Base-by-base conservation (phyloP, 192 early-diverging fungal species). In the Chytriomyces confervae region DNA sequence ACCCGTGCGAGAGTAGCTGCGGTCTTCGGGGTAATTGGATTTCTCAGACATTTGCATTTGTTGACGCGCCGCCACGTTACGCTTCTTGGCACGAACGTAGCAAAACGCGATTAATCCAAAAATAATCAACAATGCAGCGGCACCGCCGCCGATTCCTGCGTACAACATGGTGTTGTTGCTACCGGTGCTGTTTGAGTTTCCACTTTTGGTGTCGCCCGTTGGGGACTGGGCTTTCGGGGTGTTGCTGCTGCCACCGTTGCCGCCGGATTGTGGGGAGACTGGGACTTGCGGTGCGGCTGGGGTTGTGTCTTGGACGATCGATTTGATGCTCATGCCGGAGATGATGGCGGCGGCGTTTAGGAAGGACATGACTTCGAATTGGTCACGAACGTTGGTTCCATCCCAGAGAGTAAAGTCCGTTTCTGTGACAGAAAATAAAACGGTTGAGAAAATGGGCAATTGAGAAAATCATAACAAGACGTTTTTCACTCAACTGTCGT, bases 341-440 rank as follows among this genome's bases (percentile, higher is more conserved):
- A 29, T 29, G 27, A 18, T 11, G 27, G 29, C 63, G 9, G 27
- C 20, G 11, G 66, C 50, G 51, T 50, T 77, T 20, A 77, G 43
- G 6, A 77, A 11, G 29, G 7, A 23, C 27, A 69, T 48, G 23
- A 47, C 48, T 36, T 77, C 76, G 60, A 77, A 69, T 36, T 77
- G 76, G 48, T 77, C 76, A 27, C 76, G 65, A 3, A 67, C 27
- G 51, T 77, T 77, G 36, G 36, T 69, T 51, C 76, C 76, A 43
- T 77, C 53, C 61, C 61, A 61, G 18, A 65, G 50, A 5, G 73
- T 75, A 48, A 29, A 65, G 18, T 75, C 43, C 61, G 46, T 65
- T 23, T 11, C 63, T 65, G 57, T 5, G 7, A n/a, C 1, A 3
- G 6, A 65, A 6, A 13, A n/a, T 4, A 65, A n/a, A n/a, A n/a